Conservation (phyloP, 371 early-diverging fungal genomes). For the Actinomortierella wolfii region DNA sequence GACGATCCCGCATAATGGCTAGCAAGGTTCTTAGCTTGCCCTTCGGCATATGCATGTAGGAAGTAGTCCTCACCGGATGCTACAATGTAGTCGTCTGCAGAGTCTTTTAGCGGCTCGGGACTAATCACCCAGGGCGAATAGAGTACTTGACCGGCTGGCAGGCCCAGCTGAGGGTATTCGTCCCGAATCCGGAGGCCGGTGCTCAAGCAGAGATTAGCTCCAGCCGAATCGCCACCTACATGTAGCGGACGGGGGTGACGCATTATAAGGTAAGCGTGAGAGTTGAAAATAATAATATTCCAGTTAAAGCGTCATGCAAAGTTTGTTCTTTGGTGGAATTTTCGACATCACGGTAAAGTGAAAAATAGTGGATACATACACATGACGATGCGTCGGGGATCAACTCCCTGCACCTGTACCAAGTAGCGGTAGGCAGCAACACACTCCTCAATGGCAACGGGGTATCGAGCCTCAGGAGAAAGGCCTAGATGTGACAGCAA, state of each 20-base stretch:
- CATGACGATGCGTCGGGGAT: conserved; percentile 34
- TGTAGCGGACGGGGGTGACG: background rate
- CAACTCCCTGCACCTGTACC: conserved; percentile 30
- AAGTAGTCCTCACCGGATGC: conserved; percentile 7
- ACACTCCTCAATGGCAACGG: conserved; percentile 52
- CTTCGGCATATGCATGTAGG: conserved; percentile 24
- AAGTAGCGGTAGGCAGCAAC: conserved; percentile 54
- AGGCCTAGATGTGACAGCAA: conserved; percentile 12
- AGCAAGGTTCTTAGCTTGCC: conserved; percentile 14
- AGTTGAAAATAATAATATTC: too few species aligned
- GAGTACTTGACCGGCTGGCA: conserved; percentile 38
- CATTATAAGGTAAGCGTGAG: too few species aligned
- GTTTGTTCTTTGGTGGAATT: too few species aligned
- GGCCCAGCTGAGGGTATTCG: conserved; percentile 17
- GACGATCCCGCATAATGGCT: conserved; percentile 15
- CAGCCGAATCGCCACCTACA: conserved; percentile 44
- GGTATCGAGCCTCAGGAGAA: conserved; percentile 49
- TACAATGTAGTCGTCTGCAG: conserved; percentile 26
- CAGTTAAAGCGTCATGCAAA: too few species aligned
- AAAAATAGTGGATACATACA: conserved; percentile 13
- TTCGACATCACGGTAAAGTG: too few species aligned
- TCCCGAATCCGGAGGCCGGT: conserved; percentile 36
- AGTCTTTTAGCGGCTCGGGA: conserved; percentile 26
- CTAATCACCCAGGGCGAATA: conserved; percentile 44
- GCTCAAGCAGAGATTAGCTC: conserved; percentile 37